Percentiles rank a stretch among this genome's conserved stretches.
phyloP scores from a whole-genome alignment of 495 filamentous ascomycete species.

The Parathielavia appendiculata region DNA sequence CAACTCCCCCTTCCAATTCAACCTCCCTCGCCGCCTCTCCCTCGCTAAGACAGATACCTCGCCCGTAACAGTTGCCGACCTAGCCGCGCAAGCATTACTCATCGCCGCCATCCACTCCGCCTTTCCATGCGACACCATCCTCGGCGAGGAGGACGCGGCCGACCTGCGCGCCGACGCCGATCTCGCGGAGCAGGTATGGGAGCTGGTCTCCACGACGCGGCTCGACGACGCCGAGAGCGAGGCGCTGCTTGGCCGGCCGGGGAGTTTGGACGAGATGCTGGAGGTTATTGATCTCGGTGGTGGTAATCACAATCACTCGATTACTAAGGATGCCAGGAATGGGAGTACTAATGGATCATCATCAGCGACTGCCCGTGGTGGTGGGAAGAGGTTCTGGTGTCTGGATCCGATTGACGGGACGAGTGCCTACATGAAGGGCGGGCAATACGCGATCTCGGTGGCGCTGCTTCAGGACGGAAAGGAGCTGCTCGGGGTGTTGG shows the following conservation, averaged over 20 bases:
- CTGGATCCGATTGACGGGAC: slow-evolving; percentile 62
- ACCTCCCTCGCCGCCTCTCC: slow-evolving; percentile 10
- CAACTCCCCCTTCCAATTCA: background rate
- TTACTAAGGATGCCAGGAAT: too few relatives aligned
- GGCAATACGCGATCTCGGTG: slow-evolving; percentile 56
- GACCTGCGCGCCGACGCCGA: slow-evolving; percentile 41
- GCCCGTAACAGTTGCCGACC: slow-evolving; percentile 55
- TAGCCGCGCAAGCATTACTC: slow-evolving; percentile 52
- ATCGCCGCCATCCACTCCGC: slow-evolving; percentile 47
- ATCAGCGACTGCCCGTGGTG: too few relatives aligned
- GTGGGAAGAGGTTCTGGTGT: slow-evolving; percentile 49
- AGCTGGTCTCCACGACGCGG: slow-evolving; percentile 38
- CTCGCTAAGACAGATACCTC: slow-evolving; percentile 50
- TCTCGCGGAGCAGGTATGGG: slow-evolving; percentile 47
- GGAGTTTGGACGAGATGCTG: slow-evolving; percentile 48
- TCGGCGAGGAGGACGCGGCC: slow-evolving; percentile 51
- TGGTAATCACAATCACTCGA: too few relatives aligned
- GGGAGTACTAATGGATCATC: too few relatives aligned
- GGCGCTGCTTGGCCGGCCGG: slow-evolving; percentile 36
- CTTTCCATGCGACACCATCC: slow-evolving; percentile 49
- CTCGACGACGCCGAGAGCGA: slow-evolving; percentile 39
- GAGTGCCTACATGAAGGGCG: slow-evolving; percentile 49
- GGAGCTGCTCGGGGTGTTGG: slow-evolving; percentile 52
- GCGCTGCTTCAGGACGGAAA: slow-evolving; percentile 48
- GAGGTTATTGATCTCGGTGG: slow-evolving; percentile 51